Base-by-base conservation (phyloP, 2,329 filamentous ascomycete species). In the Ophiostoma perfectum region DNA sequence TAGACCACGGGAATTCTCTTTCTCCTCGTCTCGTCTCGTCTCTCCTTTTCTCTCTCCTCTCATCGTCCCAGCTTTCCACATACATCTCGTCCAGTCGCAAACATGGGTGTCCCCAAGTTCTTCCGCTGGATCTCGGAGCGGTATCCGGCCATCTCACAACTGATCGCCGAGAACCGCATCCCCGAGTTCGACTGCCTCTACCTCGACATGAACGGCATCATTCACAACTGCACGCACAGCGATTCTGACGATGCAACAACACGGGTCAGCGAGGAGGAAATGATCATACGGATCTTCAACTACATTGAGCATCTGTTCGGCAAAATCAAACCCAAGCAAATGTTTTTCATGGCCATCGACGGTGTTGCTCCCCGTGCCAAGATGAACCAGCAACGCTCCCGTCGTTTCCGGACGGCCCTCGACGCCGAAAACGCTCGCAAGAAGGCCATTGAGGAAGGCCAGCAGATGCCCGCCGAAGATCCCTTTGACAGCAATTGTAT, bases 241-340 rank as follows among this genome's bases (percentile, higher is more conserved):
- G 94, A 99, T 80, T 90, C 92, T 38, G 93, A 96, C 76, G 93
- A 94, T 77, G 88, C 93, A 4, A 92, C 92, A 1, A 96, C 96
- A 75, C 92, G 95, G 68, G 89, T 98, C 80, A 94, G 90, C 69
- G 96, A 99, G 78, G 94, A 99, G 78, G 92, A 97, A 79, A 99
- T 99, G 95, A 99, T 99, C 77, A 97, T 99, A 74, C 91, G 93
- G 69, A 99, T 99, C 75, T 99, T 99, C 86, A 98, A 98, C 80
- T 99, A 99, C 78, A 99, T 99, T 73, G 95, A 99, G 79, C 95
- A 99, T 81, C 80, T 99, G 67, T 99, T 96, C 78, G 93, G 94
- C 74, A 99, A 97, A 80, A 99, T 99, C 77, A 98, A 98, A 79
- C 95, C 95, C 12, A 94, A 97, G 80, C 90, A 97, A 82, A 86